Conservation (phyloP, 441 rosid species). For the Arabidopsis lyrata region DNA sequence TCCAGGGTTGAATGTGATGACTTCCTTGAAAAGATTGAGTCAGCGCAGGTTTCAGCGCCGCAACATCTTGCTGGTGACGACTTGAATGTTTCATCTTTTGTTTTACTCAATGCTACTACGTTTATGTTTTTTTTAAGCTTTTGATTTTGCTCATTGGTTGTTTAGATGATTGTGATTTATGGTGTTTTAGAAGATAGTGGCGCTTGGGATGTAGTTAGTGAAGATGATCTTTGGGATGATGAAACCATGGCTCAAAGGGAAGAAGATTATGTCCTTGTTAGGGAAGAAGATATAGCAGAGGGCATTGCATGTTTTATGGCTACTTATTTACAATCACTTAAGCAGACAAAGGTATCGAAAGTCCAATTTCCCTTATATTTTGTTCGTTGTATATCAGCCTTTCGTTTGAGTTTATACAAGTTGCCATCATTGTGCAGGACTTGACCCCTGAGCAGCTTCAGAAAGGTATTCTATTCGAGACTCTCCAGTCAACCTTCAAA, state of each 20-base stretch:
- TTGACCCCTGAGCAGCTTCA: conserved; percentile 82
- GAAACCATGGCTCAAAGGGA: conserved; percentile 49
- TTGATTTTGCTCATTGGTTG: not conserved
- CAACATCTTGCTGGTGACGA: conserved; percentile 59
- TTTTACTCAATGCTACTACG: not conserved
- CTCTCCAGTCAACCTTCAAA: not conserved
- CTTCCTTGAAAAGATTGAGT: conserved; percentile 75
- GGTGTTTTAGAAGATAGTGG: conserved; percentile 65
- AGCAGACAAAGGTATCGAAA: conserved; percentile 74
- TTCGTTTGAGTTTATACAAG: not conserved
- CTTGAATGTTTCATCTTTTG: conserved; percentile 1
- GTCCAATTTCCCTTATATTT: not conserved
- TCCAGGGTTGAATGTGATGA: conserved; percentile 76
- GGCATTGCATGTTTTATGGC: conserved; percentile 90
- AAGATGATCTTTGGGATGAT: conserved; percentile 74
- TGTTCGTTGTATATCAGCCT: not conserved
- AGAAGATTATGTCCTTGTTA: conserved; percentile 83
- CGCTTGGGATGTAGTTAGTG: conserved; percentile 80
- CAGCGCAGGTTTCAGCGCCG: conserved; percentile 57
- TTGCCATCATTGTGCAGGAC: conserved; percentile 50
- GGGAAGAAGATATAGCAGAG: conserved; percentile 86
- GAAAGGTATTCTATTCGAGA: conserved; percentile 50
- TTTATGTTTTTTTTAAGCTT: not conserved
- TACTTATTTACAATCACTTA: conserved; percentile 74
- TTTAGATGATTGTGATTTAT: conserved; percentile 29